These are phyloP conservation scores for Acmispon strigosus DNA, from an alignment of 306 rosid species.

Conservation along the genomic window DNA sequence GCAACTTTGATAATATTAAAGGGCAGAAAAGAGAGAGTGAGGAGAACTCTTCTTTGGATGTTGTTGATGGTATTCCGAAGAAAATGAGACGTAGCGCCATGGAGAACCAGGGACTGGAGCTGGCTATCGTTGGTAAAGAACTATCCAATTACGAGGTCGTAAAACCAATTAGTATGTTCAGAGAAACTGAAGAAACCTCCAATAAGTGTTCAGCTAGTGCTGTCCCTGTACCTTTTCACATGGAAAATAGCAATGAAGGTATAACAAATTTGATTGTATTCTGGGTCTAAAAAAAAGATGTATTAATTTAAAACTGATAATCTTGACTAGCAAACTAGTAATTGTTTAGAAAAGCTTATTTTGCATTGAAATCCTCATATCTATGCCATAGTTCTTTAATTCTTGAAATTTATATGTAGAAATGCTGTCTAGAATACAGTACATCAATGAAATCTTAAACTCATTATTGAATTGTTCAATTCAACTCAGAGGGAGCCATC, in stretches of 20 bases:
- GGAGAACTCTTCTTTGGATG: conserved; percentile 38
- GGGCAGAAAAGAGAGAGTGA: conserved; percentile 33
- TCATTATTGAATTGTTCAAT: conserved; percentile 28
- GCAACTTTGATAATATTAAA: conserved; percentile 9
- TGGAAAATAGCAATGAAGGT: conserved; percentile 40
- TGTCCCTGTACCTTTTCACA: conserved; percentile 21
- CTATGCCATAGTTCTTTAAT: not conserved
- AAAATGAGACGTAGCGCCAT: conserved; percentile 40
- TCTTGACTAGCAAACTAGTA: not conserved
- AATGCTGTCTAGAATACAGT: not conserved
- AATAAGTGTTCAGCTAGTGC: conserved; percentile 22
- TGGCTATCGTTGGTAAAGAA: conserved; percentile 25
- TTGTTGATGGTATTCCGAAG: conserved; percentile 38
- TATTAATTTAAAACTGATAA: not conserved
- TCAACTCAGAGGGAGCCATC: conserved; percentile 40
- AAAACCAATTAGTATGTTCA: conserved; percentile 27
- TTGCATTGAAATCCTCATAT: conserved; percentile 2
- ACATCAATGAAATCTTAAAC: not conserved
- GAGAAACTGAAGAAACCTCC: conserved; percentile 36
- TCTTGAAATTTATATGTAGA: not conserved
- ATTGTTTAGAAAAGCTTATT: not conserved
- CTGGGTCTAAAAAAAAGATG: conserved; percentile 11
- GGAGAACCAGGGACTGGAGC: conserved; percentile 29
- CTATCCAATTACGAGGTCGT: conserved; percentile 25
- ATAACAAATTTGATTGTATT: conserved; percentile 19